These are phyloP conservation scores for Mallotus nudiflorus DNA, from an alignment of 345 rosid genomes.

Conservation along the genomic window DNA sequence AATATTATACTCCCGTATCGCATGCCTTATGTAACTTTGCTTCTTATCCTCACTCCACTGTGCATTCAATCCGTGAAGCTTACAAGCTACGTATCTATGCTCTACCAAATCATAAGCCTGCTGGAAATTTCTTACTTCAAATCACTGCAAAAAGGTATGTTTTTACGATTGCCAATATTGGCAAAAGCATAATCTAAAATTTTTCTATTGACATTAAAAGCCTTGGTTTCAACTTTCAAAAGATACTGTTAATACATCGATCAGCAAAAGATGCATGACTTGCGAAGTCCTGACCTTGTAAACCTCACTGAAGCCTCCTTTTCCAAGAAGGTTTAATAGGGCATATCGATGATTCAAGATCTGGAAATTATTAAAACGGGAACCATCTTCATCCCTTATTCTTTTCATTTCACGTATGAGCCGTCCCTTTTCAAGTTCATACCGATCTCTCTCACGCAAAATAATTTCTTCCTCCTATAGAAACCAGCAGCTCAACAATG, in stretches of 20 bases:
- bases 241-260: conserved; percentile 17
- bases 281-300: conserved; percentile 78
- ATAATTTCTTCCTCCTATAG: conserved; percentile 85
- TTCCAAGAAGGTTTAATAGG: conserved; percentile 94
- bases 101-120: conserved; percentile 99
- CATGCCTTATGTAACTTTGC: conserved; percentile 95
- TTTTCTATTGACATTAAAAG: conserved; percentile 14
- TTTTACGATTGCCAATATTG: conserved; percentile 62
- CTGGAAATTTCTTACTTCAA: conserved; percentile 66
- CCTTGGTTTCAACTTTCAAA: conserved; percentile 14
- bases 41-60: conserved; percentile 99
- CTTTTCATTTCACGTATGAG: conserved; percentile 98
- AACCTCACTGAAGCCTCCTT: conserved; percentile 99
- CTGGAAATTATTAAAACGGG: conserved; percentile 96
- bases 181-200: conserved; percentile 35
- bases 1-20: conserved; percentile 91
- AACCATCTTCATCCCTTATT: conserved; percentile 96
- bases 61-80: conserved; percentile 96
- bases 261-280: conserved; percentile 18
- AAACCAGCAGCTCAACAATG: conserved; percentile 16
- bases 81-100: conserved; percentile 96
- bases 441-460: conserved; percentile 96
- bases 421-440: conserved; percentile 92
- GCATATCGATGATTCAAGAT: conserved; percentile 85
- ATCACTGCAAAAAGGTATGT: conserved; percentile 55